Base-by-base conservation (phyloP, 2,329 filamentous ascomycete genomes). In the Sporothrix curviconia region DNA sequence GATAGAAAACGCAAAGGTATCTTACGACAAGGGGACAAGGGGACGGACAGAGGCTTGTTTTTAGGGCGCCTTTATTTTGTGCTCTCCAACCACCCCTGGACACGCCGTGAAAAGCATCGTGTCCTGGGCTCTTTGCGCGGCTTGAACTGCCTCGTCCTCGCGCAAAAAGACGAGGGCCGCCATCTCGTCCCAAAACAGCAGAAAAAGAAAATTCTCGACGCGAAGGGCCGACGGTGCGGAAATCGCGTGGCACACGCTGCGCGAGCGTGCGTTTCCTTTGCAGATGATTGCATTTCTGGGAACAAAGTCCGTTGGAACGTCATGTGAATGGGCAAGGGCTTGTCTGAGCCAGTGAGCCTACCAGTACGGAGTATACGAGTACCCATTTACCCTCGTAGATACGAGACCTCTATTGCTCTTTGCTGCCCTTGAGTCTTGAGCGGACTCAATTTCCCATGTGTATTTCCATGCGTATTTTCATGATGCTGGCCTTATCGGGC, bases 21-120 rank as follows among this genome's bases (percentile, higher is more conserved):
- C n/a, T n/a, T n/a, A n/a, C n/a, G n/a, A n/a, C n/a, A n/a, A n/a
- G 17, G 37, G 14, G 4, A 30, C n/a, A 6, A 25, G 36, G 30
- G 34, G 34, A 39, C 47, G 46, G 32, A 39, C 19, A 51, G 34
- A 28, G 49, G 49, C 49, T 39, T 51, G 32, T n/a, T 19, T 52
- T 30, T 17, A 50, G 47, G 47, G 47, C 32, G 32, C 12, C n/a
- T 50, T 37, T 37, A 14, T 15, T 15, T 12, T 15, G 17, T 25
- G 6, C 32, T 2, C 15, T 28, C 36, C 36, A 22, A 32, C 19
- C 36, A 37, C 3, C 17, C 24, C n/a, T 15, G 19, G 15, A 12
- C 17, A 47, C 17, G 25, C 14, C n/a, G 39, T 12, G 39, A 17
- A 5, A 11, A n/a, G 39, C 40, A 25, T 28, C 22, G 6, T 7